Conservation (phyloP, 2,329 filamentous ascomycete genomes). For the Neurospora sp. region DNA sequence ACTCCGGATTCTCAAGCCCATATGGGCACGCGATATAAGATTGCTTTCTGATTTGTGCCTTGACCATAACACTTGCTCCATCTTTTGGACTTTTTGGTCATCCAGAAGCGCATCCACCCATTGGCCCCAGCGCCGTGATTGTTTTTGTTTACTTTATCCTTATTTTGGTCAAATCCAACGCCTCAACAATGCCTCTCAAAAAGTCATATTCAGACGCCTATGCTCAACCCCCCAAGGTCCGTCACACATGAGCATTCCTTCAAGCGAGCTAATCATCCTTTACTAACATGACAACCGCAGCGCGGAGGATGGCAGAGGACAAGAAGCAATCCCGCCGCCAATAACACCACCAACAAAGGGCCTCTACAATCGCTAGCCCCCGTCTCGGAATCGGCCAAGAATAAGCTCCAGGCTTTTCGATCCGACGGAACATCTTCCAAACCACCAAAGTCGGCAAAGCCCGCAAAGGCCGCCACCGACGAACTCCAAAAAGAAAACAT, state of each 20-base stretch:
- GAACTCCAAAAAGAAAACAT: constrained; percentile 11
- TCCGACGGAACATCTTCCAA: constrained; percentile 26
- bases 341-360: constrained; percentile 20
- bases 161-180: constrained; percentile 1
- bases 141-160: not conserved
- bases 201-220: constrained; percentile 9
- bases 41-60: not conserved
- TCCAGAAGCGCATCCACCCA: not conserved
- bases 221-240: constrained; percentile 5
- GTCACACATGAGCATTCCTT: too few relatives aligned
- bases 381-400: constrained; percentile 49
- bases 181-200: constrained; percentile 4
- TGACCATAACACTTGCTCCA: not conserved
- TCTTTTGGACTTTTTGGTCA: not conserved
- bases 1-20: not conserved
- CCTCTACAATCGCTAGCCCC: constrained; percentile 33
- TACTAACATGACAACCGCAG: constrained; percentile 14
- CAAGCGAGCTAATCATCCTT: not conserved
- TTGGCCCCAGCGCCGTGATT: not conserved
- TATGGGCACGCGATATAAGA: not conserved
- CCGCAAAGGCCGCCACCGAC: constrained; percentile 14
- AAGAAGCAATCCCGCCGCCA: constrained; percentile 37
- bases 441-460: not conserved
- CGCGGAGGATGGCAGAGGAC: constrained; percentile 43
- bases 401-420: constrained; percentile 47